Evolutionary conservation across 148 eudicot genomes (phyloP).

Genomic region (Arctostaphylos glauca): DNA sequence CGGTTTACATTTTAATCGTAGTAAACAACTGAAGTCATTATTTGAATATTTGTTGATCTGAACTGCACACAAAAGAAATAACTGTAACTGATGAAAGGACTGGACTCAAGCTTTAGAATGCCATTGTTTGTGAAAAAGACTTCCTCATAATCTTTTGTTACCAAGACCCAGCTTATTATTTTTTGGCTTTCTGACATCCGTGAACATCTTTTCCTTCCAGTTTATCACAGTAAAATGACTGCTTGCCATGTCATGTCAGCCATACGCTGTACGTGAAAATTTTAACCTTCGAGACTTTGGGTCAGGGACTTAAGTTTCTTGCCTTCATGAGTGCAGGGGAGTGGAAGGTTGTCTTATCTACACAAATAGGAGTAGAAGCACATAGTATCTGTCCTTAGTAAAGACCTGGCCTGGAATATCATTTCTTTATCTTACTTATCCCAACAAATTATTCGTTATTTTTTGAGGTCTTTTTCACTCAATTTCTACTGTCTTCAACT

Average conservation of each 20-base stretch:
- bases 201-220: background rate
- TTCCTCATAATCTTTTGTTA: background rate
- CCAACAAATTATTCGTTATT: background rate
- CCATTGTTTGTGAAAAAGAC: background rate
- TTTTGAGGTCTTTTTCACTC: background rate
- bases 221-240: background rate
- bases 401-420: background rate
- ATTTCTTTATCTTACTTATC: background rate
- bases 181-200: background rate
- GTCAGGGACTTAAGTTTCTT: background rate
- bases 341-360: background rate
- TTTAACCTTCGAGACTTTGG: background rate
- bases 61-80: background rate
- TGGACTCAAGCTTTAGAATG: too few relatives aligned
- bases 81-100: background rate
- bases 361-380: background rate
- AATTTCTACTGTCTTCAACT: background rate
- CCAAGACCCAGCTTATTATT: conserved; percentile 1
- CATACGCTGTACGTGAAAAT: background rate
- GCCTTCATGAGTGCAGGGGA: background rate
- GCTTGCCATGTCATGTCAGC: background rate
- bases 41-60: background rate
- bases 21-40: background rate
- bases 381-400: background rate
- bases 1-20: background rate